Evolutionary conservation across 345 rosid species (phyloP), one percentile per base, ranked within the genome.

Genomic region (Moricandia arvensis): DNA sequence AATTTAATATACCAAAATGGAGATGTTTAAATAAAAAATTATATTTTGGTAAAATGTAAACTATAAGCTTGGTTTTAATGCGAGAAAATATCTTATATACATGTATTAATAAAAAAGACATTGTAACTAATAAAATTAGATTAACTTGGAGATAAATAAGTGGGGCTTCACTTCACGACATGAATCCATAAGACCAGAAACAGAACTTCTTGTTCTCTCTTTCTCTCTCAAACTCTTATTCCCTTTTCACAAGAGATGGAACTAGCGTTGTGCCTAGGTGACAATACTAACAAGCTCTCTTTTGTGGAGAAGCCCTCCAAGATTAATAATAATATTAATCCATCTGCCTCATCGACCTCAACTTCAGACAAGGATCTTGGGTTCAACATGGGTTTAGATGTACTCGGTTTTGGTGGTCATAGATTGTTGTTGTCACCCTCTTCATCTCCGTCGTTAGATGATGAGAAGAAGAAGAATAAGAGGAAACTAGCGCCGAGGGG

Each of bases 191-290:
- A 68, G 75, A 33, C 70, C 59, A 67, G 54, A 29, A 68, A 49
- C 73, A 75, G 16, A 80, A 27, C 47, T 66, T 71, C 26, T 21
- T 35, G 9, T 24, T 75, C 45, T 41, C 16, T 54, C 61, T 34
- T 26, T 47, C 74, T 51, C 64, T 68, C 15, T 16, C 55, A 45
- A 38, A 35, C 43, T 66, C 41, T 59, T 45, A n/a, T 27, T 74
- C 59, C 8, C 66, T 74, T 66, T 10, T 21, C 24, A 53, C 16
- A 57, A 43, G 61, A 69, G 5, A 95, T 95, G 99, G 97, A 95
- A 82, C 84, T 95, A 6, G 97, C 93, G 61, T 78, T 95, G 84
- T 92, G 90, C 74, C 75, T 95, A 27, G 99, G 99, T 2, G 94
- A 89, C 63, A 34, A 88, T 51, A 86, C 91, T 0, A 90, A 85